These are phyloP conservation scores for Bothriochloa decipiens DNA, from an alignment of 176 grass and related monocot genomes.

Conservation along the genomic window DNA sequence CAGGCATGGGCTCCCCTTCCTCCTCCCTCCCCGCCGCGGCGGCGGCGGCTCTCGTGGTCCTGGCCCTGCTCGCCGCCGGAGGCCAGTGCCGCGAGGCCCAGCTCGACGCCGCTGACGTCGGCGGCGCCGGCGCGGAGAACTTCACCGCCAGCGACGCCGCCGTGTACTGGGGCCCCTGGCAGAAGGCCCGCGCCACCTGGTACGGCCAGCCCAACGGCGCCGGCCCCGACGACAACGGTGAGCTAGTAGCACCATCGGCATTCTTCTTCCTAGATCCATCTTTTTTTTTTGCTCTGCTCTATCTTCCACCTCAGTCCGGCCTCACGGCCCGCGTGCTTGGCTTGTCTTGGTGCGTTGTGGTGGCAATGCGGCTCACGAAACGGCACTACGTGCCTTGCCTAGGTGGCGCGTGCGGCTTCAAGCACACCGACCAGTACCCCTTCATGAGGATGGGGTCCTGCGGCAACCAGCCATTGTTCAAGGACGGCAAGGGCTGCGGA, in stretches of 20 bases:
- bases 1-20: conserved; percentile 30
- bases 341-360: not conserved
- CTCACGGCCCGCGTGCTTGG: not conserved
- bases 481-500: conserved; percentile 83
- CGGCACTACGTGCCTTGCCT: not conserved
- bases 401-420: conserved; percentile 93
- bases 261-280: not conserved
- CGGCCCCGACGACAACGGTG: conserved; percentile 83
- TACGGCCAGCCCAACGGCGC: conserved; percentile 81
- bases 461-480: conserved; percentile 85
- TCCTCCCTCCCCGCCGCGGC: conserved; percentile 26
- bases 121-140: conserved; percentile 2
- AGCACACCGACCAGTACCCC: conserved; percentile 68
- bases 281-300: not conserved
- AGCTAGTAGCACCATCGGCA: not conserved
- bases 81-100: conserved; percentile 28
- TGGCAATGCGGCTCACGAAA: conserved; percentile 43
- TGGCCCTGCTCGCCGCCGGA: conserved; percentile 35
- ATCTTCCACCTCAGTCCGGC: no score
- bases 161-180: conserved; percentile 54
- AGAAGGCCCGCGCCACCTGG: conserved; percentile 73
- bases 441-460: conserved; percentile 79
- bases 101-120: conserved; percentile 17
- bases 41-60: conserved; percentile 31
- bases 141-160: conserved; percentile 48